These are phyloP conservation scores for Hansenula anomala DNA, from an alignment of 1,139 yeast genomes.

Conservation along the genomic window DNA sequence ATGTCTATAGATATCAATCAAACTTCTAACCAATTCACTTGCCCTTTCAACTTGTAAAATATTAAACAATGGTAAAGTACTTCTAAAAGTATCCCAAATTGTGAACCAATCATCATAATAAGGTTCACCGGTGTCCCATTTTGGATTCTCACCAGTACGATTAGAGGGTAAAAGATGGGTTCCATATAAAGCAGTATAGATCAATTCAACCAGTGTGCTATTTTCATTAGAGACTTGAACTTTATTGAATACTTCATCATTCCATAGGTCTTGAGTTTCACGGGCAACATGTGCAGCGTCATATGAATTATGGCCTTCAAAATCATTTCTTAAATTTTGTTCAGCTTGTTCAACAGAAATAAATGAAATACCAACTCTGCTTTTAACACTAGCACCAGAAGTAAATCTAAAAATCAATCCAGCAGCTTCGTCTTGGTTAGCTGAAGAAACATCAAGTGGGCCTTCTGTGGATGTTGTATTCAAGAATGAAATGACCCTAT, in stretches of 20 bases:
- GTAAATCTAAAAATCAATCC: slow-evolving; percentile 26
- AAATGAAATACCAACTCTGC: slow-evolving; percentile 34
- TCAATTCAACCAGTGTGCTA: slow-evolving; percentile 21
- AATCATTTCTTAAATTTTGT: slow-evolving; percentile 24
- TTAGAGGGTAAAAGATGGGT: slow-evolving; percentile 33
- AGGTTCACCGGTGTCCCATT: slow-evolving; percentile 24
- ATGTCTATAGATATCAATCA: slow-evolving; percentile 29
- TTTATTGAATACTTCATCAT: slow-evolving; percentile 26
- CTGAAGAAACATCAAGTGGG: slow-evolving; percentile 5
- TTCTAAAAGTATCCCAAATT: slow-evolving; percentile 37
- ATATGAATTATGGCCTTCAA: slow-evolving; percentile 16
- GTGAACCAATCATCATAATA: slow-evolving; percentile 38
- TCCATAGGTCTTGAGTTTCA: slow-evolving; percentile 26
- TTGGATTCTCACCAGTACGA: slow-evolving; percentile 33
- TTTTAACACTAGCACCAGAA: slow-evolving; percentile 7
- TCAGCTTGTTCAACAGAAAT: slow-evolving; percentile 30
- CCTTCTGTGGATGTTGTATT: slow-evolving; percentile 4
- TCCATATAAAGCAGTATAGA: slow-evolving; percentile 33
- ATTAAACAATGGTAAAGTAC: slow-evolving; percentile 30
- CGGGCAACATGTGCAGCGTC: slow-evolving; percentile 23
- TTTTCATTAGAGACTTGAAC: slow-evolving; percentile 23
- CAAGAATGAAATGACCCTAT: slow-evolving; percentile 15
- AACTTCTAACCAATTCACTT: slow-evolving; percentile 29
- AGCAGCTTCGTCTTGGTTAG: slow-evolving; percentile 18
- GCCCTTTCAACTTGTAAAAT: slow-evolving; percentile 28